Evolutionary conservation across 2,329 filamentous ascomycete genomes (phyloP), one percentile per base, ranked within the genome.

Genomic region (Fusarium pininemorale): DNA sequence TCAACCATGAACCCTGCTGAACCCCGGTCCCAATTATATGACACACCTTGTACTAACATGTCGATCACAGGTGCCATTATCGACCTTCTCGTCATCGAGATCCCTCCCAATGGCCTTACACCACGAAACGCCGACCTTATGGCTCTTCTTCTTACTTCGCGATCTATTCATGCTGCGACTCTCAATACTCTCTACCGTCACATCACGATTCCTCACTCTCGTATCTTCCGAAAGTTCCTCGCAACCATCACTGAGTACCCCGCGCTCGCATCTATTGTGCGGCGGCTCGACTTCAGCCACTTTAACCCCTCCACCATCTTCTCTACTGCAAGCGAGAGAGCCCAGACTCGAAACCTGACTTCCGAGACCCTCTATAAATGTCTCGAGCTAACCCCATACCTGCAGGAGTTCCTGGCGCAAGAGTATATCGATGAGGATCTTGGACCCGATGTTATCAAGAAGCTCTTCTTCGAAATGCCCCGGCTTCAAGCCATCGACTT

Each of bases 391-490:
- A 91, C 92, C 10, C 92, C 93, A 5, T 90, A 92, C 77, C 85
- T 96, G 38, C 90, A 91, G 78, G 94, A 96, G 82, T 94, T 95
- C 79, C 85, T 96, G 56, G 90, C 91, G 24, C 93, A 95, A 83
- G 94, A 96, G 82, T 93, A 96, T 76, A 86, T 96, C 59, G 93
- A 95, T 79, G 90, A 92, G 56, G 94, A 96, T 75, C 85, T 96
- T 53, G 88, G 90, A 76, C 85, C 85, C n/a, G 85, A 88, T 22
- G 91, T 96, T 24, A 82, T 96, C 48, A 85, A 87, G 70, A 94
- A 93, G 81, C 84, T 96, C 47, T 90, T 96, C 77, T 90, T 90
- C 70, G 89, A 87, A 15, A 85, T 94, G 68, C 89, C 90, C 4
- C 83, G 85, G 55, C 83, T 96, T 60, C 86, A 88, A 68, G 93